A percentile compares a stretch with the other conserved stretches of the same genome.
phyloP scores from a whole-genome alignment of 345 rosid species.

The Noccaea caerulescens region DNA sequence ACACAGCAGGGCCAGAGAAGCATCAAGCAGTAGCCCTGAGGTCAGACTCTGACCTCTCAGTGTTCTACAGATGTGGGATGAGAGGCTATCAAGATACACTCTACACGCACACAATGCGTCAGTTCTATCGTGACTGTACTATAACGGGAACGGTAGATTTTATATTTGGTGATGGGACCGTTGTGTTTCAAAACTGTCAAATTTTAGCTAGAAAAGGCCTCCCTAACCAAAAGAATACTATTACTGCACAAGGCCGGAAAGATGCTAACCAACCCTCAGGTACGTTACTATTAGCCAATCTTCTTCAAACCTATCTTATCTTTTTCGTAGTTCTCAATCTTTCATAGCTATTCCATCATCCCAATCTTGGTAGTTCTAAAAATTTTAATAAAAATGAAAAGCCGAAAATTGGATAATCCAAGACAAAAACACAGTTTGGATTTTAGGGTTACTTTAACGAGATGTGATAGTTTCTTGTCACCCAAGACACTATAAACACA shows the following conservation, averaged over 20 bases:
- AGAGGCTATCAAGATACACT: slow-evolving; percentile 87
- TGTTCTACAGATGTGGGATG: slow-evolving; percentile 64
- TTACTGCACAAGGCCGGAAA: slow-evolving; percentile 87
- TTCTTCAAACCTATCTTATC: slow-evolving; percentile 9
- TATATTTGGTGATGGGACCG: slow-evolving; percentile 81
- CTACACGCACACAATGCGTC: slow-evolving; percentile 86
- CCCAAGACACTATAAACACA: background rate
- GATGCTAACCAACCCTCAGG: slow-evolving; percentile 75
- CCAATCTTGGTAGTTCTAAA: background rate
- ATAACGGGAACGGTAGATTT: slow-evolving; percentile 87
- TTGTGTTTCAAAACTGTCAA: slow-evolving; percentile 81
- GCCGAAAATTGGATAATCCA: slow-evolving; percentile 47
- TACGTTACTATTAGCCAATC: slow-evolving; percentile 39
- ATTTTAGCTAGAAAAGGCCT: slow-evolving; percentile 65
- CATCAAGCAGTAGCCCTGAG: slow-evolving; percentile 93
- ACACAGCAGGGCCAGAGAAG: slow-evolving; percentile 85
- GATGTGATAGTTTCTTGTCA: slow-evolving; percentile 1
- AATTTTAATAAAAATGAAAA: background rate
- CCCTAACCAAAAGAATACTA: slow-evolving; percentile 73
- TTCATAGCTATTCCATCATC: background rate
- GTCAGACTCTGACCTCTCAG: slow-evolving; percentile 80
- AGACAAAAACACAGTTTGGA: slow-evolving; percentile 23
- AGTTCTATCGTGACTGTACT: slow-evolving; percentile 80
- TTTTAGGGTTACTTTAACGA: slow-evolving; percentile 27
- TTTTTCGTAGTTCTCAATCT: background rate